phyloP scores from a whole-genome alignment of 305 asterid genomes.

The Fraxinus xanthoxyloides region DNA sequence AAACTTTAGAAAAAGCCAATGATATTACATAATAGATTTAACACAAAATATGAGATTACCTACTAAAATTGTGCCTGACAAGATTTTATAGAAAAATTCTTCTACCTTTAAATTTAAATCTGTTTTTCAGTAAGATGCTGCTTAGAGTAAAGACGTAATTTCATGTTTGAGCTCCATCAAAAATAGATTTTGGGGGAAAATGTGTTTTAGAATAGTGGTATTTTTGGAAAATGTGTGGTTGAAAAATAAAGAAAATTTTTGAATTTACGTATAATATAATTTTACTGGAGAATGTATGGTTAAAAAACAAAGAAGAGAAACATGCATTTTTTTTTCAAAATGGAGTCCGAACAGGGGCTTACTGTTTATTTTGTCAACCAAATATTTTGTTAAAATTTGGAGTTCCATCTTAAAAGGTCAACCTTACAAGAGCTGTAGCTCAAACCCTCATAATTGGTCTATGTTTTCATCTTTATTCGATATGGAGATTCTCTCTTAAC shows the following conservation, averaged over 20 bases:
- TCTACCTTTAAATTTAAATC: not conserved
- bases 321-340: not conserved
- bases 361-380: not conserved
- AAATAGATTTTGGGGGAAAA: not conserved
- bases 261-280: too few species aligned
- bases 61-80: not conserved
- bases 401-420: not conserved
- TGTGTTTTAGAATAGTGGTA: not conserved
- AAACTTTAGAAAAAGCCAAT: not conserved
- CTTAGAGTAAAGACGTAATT: not conserved
- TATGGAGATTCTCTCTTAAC: not conserved
- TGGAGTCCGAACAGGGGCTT: not conserved
- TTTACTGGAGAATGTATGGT: too few species aligned
- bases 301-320: too few species aligned
- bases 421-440: not conserved
- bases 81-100: not conserved
- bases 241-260: not conserved
- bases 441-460: not conserved
- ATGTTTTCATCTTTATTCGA: too few species aligned
- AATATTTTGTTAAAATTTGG: not conserved
- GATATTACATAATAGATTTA: not conserved
- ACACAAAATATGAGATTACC: not conserved
- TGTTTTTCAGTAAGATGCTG: not conserved
- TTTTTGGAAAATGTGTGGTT: not conserved
- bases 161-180: not conserved